A percentile compares a stretch with the other conserved stretches of the same genome.
phyloP scores from a whole-genome alignment of 257 asterid genomes.

The Solanum chilense region DNA sequence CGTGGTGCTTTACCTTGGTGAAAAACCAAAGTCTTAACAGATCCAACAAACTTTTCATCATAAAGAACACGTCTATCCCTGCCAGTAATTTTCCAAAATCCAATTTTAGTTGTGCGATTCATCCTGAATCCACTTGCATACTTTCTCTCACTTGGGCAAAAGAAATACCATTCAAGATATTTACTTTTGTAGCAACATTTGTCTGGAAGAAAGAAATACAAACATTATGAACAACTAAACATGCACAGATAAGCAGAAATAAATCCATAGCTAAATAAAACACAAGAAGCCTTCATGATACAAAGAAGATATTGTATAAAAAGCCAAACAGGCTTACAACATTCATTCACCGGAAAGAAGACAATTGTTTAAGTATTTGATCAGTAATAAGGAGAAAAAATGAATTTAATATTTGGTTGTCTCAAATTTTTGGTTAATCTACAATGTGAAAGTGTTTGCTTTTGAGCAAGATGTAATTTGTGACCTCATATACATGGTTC shows the following conservation, averaged over 20 bases:
- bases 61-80: slow-evolving; percentile 35
- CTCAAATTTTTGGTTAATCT: neutral
- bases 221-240: neutral
- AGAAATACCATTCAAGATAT: slow-evolving; percentile 84
- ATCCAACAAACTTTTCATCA: slow-evolving; percentile 40
- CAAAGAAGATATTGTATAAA: neutral
- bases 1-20: slow-evolving; percentile 61
- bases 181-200: slow-evolving; percentile 53
- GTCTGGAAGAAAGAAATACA: slow-evolving; percentile 19
- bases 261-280: neutral
- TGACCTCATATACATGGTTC: neutral
- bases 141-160: slow-evolving; percentile 78
- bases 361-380: neutral
- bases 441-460: no score
- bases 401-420: neutral
- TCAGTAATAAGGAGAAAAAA: neutral
- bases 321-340: neutral
- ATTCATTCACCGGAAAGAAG: neutral
- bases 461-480: neutral
- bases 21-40: slow-evolving; percentile 65
- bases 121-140: slow-evolving; percentile 63
- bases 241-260: neutral
- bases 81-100: slow-evolving; percentile 88
- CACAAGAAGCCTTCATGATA: neutral
- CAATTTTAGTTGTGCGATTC: slow-evolving; percentile 70